phyloP scores from a whole-genome alignment of 1,139 yeast genomes.

The Kodamaea anthophila region DNA sequence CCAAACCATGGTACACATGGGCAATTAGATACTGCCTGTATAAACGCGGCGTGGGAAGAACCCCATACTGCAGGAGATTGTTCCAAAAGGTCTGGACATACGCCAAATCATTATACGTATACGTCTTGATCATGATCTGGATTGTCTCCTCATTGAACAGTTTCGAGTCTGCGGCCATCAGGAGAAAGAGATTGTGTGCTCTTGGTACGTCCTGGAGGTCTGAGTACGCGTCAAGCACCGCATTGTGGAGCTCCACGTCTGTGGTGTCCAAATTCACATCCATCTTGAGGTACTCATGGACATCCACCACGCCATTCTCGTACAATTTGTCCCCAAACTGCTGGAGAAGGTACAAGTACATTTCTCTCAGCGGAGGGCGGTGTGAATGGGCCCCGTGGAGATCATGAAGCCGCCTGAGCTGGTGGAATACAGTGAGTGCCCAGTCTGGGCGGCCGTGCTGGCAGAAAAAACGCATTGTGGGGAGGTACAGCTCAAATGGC shows the following conservation, averaged over 20 bases:
- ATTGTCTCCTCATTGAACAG: slow-evolving; percentile 64
- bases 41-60: slow-evolving; percentile 51
- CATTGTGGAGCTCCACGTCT: slow-evolving; percentile 54
- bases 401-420: slow-evolving; percentile 52
- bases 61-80: slow-evolving; percentile 46
- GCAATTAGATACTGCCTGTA: slow-evolving; percentile 65
- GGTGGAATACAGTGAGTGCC: slow-evolving; percentile 59
- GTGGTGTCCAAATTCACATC: slow-evolving; percentile 53
- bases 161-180: slow-evolving; percentile 48
- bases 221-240: slow-evolving; percentile 62
- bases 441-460: slow-evolving; percentile 54
- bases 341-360: slow-evolving; percentile 55
- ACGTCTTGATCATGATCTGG: slow-evolving; percentile 65
- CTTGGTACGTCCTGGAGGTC: slow-evolving; percentile 54
- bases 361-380: slow-evolving; percentile 60
- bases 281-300: slow-evolving; percentile 62
- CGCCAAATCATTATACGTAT: slow-evolving; percentile 52
- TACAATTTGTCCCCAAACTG: slow-evolving; percentile 58
- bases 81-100: slow-evolving; percentile 64
- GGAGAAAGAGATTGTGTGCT: slow-evolving; percentile 57
- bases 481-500: slow-evolving; percentile 56
- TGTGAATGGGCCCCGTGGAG: slow-evolving; percentile 40
- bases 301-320: slow-evolving; percentile 61
- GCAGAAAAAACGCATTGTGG: slow-evolving; percentile 57
- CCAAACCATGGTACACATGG: slow-evolving; percentile 64